Conservation (phyloP, 2,329 filamentous ascomycete species). For the Talaromyces sp. region DNA sequence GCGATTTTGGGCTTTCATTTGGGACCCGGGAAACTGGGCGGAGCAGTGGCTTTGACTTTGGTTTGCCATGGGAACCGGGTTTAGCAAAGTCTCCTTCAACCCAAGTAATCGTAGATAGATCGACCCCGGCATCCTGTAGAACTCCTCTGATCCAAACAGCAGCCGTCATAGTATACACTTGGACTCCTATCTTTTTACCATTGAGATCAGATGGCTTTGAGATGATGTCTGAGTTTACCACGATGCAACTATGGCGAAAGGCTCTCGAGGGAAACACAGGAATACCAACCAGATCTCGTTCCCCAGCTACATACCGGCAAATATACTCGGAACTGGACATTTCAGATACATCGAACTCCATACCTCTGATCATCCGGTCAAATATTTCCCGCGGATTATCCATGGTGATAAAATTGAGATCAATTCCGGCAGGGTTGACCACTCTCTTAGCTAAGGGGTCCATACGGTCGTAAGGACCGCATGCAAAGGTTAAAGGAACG, state of each 20-base stretch:
- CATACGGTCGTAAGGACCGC: constrained; percentile 25
- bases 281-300: constrained; percentile 18
- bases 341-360: constrained; percentile 22
- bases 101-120: constrained; percentile 27
- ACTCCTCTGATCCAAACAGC: constrained; percentile 33
- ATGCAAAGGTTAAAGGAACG: constrained; percentile 19
- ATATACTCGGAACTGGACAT: constrained; percentile 21
- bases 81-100: constrained; percentile 30
- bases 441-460: constrained; percentile 22
- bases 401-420: constrained; percentile 26
- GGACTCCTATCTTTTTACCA: constrained; percentile 32
- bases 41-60: constrained; percentile 19
- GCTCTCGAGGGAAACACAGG: constrained; percentile 22
- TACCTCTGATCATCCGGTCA: constrained; percentile 23
- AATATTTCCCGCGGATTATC: constrained; percentile 30
- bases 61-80: constrained; percentile 25
- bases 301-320: constrained; percentile 11
- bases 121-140: constrained; percentile 30
- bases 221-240: constrained; percentile 26
- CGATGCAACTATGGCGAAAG: constrained; percentile 32
- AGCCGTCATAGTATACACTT: constrained; percentile 37
- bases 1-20: constrained; percentile 21
- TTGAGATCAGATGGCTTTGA: constrained; percentile 27
- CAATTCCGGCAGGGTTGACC: constrained; percentile 23
- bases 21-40: constrained; percentile 7